Evolutionary conservation across 257 asterid genomes (phyloP).

Genomic region (Rhazya stricta): DNA sequence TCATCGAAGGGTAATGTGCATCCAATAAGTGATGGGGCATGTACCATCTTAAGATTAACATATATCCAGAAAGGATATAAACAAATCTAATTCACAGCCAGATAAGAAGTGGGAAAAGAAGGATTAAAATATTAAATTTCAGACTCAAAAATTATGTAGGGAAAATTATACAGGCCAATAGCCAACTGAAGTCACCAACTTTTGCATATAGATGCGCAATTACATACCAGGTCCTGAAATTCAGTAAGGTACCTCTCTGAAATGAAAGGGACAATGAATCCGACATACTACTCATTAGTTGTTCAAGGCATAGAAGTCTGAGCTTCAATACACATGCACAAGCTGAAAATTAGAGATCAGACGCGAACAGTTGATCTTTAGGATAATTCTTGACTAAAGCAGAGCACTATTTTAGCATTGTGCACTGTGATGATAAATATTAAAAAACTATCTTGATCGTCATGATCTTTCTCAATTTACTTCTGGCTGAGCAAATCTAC

Average conservation of each 20-base stretch:
- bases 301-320: neutral
- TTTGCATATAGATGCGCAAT: neutral
- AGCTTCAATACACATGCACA: neutral
- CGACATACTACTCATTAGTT: neutral
- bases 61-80: neutral
- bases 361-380: neutral
- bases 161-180: neutral
- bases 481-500: neutral
- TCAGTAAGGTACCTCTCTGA: neutral
- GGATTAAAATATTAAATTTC: neutral
- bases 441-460: neutral
- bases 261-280: neutral
- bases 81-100: neutral
- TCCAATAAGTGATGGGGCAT: neutral
- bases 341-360: neutral
- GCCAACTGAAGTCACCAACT: neutral
- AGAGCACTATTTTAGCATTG: neutral
- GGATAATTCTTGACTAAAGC: neutral
- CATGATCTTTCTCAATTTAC: neutral
- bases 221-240: neutral
- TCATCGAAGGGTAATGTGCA: neutral
- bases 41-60: neutral
- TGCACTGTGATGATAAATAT: neutral
- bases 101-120: neutral
- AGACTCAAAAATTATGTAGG: neutral